phyloP scores from a whole-genome alignment of 176 grass and related monocot genomes.

The Musa beccarii region DNA sequence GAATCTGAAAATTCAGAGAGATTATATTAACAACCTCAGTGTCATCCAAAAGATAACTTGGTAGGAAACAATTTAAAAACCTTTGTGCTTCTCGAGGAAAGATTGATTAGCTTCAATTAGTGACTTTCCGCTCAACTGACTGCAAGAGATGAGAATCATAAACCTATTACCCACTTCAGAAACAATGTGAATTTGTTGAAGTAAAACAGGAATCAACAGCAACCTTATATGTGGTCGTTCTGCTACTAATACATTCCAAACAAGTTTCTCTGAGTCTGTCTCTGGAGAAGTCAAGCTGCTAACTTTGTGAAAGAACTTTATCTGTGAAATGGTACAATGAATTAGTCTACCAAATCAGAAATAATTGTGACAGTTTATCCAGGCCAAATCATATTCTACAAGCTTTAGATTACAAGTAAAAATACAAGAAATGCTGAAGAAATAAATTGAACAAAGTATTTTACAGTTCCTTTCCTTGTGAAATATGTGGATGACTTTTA shows the following conservation, averaged over 20 bases:
- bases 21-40: not conserved
- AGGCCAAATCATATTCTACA: too few relatives aligned
- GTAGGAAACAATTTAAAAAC: constrained; percentile 24
- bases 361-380: not conserved
- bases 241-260: constrained; percentile 80
- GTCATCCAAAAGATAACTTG: not conserved
- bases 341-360: constrained; percentile 4
- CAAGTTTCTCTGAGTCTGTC: constrained; percentile 78
- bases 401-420: too few relatives aligned
- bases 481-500: too few relatives aligned
- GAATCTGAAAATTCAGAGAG: constrained; percentile 39
- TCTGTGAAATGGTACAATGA: constrained; percentile 33
- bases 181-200: constrained; percentile 2
- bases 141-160: constrained; percentile 28
- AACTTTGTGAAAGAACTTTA: constrained; percentile 88
- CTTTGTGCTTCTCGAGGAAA: constrained; percentile 80
- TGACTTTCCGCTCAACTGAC: constrained; percentile 75
- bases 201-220: constrained; percentile 1
- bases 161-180: not conserved
- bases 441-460: too few relatives aligned
- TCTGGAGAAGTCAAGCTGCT: constrained; percentile 51
- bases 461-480: too few relatives aligned
- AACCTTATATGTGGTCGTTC: constrained; percentile 84
- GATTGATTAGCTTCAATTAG: constrained; percentile 68
- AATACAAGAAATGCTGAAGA: too few relatives aligned